These are phyloP conservation scores for Thermothielavioides terrestris DNA, from an alignment of 495 filamentous ascomycete genomes.

Conservation along the genomic window DNA sequence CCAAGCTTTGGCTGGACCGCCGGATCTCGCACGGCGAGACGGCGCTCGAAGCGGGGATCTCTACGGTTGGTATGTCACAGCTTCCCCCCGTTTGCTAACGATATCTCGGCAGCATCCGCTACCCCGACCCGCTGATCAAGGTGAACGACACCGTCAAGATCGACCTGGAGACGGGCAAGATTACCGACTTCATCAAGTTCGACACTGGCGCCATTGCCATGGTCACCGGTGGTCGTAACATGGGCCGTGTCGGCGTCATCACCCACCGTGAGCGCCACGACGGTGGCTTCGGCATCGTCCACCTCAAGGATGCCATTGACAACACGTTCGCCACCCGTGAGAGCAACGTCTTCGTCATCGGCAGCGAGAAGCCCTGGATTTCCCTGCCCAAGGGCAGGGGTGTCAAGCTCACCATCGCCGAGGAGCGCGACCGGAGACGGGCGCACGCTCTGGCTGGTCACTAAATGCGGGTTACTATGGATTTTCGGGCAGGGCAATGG, in stretches of 20 bases:
- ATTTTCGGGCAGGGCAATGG: conserved; percentile 17
- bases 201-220: conserved; percentile 96
- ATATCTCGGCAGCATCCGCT: conserved; percentile 69
- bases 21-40: conserved; percentile 6
- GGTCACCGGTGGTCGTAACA: conserved; percentile 98
- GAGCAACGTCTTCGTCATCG: conserved; percentile 97
- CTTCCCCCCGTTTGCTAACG: conserved; percentile 33
- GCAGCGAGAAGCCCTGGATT: conserved; percentile 95
- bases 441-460: conserved; percentile 62
- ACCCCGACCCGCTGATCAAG: conserved; percentile 95
- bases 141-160: conserved; percentile 99
- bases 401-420: conserved; percentile 97
- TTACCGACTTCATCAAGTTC: conserved; percentile 90
- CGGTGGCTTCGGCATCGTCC: conserved; percentile 98
- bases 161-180: conserved; percentile 92
- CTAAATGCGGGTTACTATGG: conserved; percentile 24
- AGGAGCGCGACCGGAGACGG: conserved; percentile 94
- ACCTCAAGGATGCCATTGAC: conserved; percentile 99
- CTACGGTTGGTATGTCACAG: conserved; percentile 42
- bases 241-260: conserved; percentile 99
- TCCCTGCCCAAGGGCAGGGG: conserved; percentile 99
- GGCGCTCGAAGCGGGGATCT: conserved; percentile 20
- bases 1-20: conserved; percentile 86
- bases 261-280: conserved; percentile 99
- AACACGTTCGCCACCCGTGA: conserved; percentile 98